Conservation (phyloP, 2,329 filamentous ascomycete species). For the Fusarium fracticaudum region DNA sequence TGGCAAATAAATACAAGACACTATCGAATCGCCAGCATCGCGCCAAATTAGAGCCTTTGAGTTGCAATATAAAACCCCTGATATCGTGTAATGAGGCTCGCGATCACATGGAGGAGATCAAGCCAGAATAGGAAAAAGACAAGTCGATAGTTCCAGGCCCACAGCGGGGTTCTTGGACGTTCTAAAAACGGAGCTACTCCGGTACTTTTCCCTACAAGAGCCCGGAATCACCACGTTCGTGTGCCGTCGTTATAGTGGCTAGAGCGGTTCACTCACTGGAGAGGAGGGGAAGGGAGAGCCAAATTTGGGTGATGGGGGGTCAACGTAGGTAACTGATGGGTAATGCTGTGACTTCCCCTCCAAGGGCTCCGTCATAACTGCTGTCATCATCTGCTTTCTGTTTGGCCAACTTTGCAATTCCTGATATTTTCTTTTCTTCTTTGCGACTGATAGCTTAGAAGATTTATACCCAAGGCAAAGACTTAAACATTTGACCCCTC, state of each 20-base stretch:
- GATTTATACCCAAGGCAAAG: background rate
- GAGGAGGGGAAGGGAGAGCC: background rate
- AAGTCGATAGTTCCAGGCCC: slow-evolving; percentile 7
- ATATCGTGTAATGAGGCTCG: slow-evolving; percentile 23
- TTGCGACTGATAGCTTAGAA: background rate
- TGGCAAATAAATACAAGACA: background rate
- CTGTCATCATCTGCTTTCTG: slow-evolving; percentile 17
- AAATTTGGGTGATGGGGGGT: background rate
- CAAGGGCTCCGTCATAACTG: slow-evolving; percentile 12
- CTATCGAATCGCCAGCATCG: background rate
- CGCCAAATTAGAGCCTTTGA: background rate
- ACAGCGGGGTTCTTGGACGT: slow-evolving; percentile 30
- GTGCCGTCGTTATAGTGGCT: background rate
- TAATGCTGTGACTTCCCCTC: slow-evolving; percentile 10
- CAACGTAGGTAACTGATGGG: background rate
- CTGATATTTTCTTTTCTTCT: background rate
- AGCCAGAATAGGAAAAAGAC: slow-evolving; percentile 16
- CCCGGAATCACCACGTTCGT: background rate
- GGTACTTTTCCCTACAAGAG: slow-evolving; percentile 20
- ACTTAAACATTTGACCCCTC: background rate
- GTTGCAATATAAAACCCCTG: slow-evolving; percentile 21
- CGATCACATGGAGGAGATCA: slow-evolving; percentile 9
- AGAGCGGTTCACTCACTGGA: background rate
- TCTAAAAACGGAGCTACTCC: slow-evolving; percentile 18
- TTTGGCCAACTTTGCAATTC: slow-evolving; percentile 1